Conservation (phyloP, 148 eudicot species). For the Cornus kousa region DNA sequence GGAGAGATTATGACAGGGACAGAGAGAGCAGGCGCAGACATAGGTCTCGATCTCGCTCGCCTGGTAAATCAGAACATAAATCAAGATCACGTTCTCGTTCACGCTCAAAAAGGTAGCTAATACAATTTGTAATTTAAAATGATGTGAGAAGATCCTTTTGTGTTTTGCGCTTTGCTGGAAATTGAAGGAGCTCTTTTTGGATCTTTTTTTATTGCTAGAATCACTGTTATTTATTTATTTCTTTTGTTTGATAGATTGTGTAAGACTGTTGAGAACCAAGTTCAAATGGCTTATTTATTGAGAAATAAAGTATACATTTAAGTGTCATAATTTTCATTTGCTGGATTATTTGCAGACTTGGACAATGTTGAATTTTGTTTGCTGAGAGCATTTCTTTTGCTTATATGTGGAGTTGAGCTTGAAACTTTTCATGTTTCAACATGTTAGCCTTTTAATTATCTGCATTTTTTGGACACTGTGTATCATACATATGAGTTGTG, state of each 20-base stretch:
- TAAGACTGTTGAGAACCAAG: background rate
- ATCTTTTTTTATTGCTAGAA: background rate
- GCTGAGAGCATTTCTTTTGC: no score
- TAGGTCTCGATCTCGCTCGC: slow-evolving; percentile 70
- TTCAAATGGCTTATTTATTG: no score
- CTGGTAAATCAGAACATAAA: slow-evolving; percentile 70
- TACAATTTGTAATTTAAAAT: background rate
- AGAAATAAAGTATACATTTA: no score
- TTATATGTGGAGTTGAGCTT: no score
- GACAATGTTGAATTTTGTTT: no score
- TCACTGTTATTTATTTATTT: background rate
- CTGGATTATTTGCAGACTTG: no score
- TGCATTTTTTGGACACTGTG: no score
- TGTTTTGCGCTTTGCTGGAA: background rate
- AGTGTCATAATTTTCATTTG: no score
- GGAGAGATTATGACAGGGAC: slow-evolving; percentile 67
- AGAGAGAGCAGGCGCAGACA: slow-evolving; percentile 64
- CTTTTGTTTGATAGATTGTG: background rate
- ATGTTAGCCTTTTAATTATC: no score
- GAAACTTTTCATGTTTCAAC: no score
- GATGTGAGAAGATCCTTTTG: background rate
- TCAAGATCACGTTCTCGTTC: slow-evolving; percentile 81
- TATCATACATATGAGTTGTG: no score
- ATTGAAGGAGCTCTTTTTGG: background rate
- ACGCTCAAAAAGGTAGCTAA: slow-evolving; percentile 69